Evolutionary conservation across 2,329 filamentous ascomycete genomes (phyloP).

Genomic region (Myriosclerotinia scirpicola): DNA sequence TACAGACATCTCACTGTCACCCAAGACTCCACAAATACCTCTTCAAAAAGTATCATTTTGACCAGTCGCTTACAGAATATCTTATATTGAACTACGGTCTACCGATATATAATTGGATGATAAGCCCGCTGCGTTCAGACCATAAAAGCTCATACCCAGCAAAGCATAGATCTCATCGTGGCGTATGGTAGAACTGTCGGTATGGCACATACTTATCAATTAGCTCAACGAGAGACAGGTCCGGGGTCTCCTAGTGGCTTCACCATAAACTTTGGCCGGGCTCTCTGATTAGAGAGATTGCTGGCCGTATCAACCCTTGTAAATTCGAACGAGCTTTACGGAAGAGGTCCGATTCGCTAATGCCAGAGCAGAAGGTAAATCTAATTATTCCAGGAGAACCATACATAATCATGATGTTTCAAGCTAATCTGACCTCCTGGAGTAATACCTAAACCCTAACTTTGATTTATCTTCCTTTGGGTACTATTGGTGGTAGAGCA

Average conservation of each 20-base stretch:
- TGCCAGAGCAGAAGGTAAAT: background rate
- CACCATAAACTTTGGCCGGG: background rate
- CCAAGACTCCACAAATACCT: background rate
- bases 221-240: background rate
- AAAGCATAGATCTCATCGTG: slow-evolving; percentile 9
- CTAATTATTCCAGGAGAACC: background rate
- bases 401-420: background rate
- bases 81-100: background rate
- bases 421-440: background rate
- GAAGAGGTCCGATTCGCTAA: background rate
- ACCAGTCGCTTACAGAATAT: background rate
- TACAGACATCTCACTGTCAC: background rate
- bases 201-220: background rate
- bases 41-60: background rate
- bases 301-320: background rate
- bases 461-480: background rate
- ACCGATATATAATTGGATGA: background rate
- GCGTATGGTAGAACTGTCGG: background rate
- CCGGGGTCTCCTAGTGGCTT: background rate
- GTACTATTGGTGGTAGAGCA: background rate
- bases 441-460: background rate
- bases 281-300: background rate
- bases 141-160: slow-evolving; percentile 1
- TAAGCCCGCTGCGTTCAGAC: background rate
- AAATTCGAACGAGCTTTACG: background rate